These are phyloP conservation scores for Phoma sp. DNA, from an alignment of 2,329 filamentous ascomycete species.

Conservation along the genomic window DNA sequence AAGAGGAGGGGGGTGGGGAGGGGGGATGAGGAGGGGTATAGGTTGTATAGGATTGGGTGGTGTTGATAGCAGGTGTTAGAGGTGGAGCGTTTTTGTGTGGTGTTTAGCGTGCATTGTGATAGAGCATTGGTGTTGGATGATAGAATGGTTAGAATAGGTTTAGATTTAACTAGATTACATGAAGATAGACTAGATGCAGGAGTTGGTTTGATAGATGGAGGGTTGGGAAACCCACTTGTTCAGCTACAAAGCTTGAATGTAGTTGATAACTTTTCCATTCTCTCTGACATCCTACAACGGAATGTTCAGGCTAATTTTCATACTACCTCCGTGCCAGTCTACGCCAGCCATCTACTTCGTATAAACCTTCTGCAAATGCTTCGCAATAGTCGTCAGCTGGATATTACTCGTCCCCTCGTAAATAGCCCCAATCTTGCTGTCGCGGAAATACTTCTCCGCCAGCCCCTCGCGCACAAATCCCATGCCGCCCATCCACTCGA, in stretches of 20 bases:
- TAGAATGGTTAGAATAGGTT: too few relatives aligned
- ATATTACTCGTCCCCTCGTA: slow-evolving; percentile 91
- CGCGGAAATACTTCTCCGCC: slow-evolving; percentile 96
- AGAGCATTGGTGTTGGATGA: too few relatives aligned
- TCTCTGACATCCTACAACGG: too few relatives aligned
- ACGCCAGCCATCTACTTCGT: slow-evolving; percentile 61
- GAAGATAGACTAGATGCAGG: too few relatives aligned
- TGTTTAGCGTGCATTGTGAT: slow-evolving; percentile 6
- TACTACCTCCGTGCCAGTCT: too few relatives aligned
- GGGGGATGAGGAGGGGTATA: slow-evolving; percentile 46
- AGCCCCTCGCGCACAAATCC: slow-evolving; percentile 96
- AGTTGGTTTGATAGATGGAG: too few relatives aligned
- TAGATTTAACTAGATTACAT: too few relatives aligned
- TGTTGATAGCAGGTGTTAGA: background rate
- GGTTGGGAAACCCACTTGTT: too few relatives aligned
- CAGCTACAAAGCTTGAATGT: too few relatives aligned
- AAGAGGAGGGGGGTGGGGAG: slow-evolving; percentile 44
- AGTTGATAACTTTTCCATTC: too few relatives aligned
- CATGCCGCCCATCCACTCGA: slow-evolving; percentile 99
- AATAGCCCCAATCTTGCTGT: slow-evolving; percentile 98
- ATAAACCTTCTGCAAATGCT: slow-evolving; percentile 73
- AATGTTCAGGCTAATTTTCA: too few relatives aligned
- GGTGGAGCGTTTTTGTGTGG: background rate
- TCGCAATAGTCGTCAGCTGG: slow-evolving; percentile 74
- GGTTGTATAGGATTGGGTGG: slow-evolving; percentile 42